Base-by-base conservation (phyloP, 768 basidiomycete genomes). In the Amanita rimosa region DNA sequence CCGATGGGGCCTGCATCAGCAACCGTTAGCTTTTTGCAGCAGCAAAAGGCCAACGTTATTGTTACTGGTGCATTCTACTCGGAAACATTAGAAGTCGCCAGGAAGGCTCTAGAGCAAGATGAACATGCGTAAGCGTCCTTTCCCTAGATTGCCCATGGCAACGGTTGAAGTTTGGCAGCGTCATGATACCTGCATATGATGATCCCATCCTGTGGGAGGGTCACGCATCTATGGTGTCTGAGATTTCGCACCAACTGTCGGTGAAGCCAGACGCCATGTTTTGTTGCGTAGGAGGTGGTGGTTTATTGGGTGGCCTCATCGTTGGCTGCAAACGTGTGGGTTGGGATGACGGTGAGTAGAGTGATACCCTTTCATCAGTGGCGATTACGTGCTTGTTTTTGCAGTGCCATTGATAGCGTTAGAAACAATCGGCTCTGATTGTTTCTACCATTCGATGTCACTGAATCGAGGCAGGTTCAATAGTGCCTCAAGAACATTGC, bases 231-330 rank as follows among this genome's bases (percentile, higher is more conserved):
- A 79, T 89, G 72, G 67, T 89, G 35, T 57, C 64, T 13, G 87
- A 89, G 57, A 76, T 86, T 37, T 59, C 67, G 14, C 57, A 60
- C 8, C 82, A 86, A 53, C 65, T 87, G 4, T 62, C 62, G 0
- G 52, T 54, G 34, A 74, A 72, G 54, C 85, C 86, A 5, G 76
- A 81, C 50, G 84, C 83, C 0, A 79, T 89, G 37, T 78, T 88
- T 51, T 88, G 86, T 57, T 80, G 79, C 46, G 83, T 88, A 10
- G 87, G 87, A 33, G 86, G 86, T 0, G 85, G 73, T 0, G 85
- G 86, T 1, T 64, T 89, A 0, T 62, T 85, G 3, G 83, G 79
- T 8, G 87, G 87, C 0, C 64, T 87, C 40, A 76, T 86, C 29
- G 62, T 69, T 4, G 86, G 86, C n/a, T 86, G 83, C 55, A 69